Percentiles rank a stretch among this genome's conserved stretches.
Evolutionary conservation across 1,284 basidiomycete genomes (phyloP).

Genomic region (Cyathus olla): DNA sequence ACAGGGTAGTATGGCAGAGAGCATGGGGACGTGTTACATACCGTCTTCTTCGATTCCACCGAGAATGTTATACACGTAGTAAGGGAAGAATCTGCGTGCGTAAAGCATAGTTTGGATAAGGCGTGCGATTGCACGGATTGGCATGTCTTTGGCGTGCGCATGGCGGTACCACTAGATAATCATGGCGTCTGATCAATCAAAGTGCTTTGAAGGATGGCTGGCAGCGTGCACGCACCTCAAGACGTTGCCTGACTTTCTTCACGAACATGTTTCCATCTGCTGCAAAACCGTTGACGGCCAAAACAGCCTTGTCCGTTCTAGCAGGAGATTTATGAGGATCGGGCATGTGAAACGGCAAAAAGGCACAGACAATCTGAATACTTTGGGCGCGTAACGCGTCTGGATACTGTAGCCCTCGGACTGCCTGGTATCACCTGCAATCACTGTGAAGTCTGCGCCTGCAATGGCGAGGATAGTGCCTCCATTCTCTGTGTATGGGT

Average conservation of each 20-base stretch:
- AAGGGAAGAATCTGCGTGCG: constrained; percentile 94
- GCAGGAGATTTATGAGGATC: too few species aligned
- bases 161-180: constrained; percentile 89
- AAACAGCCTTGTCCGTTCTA: constrained; percentile 92
- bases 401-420: constrained; percentile 96
- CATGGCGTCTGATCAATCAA: too few species aligned
- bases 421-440: constrained; percentile 95
- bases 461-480: constrained; percentile 96
- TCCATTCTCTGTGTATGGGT: constrained; percentile 92
- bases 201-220: too few species aligned
- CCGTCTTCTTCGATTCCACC: constrained; percentile 96
- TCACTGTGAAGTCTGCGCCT: constrained; percentile 90
- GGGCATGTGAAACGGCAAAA: constrained; percentile 1
- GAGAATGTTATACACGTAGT: constrained; percentile 96
- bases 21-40: constrained; percentile 51
- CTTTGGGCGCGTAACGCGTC: constrained; percentile 95
- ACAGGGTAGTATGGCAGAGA: neutral
- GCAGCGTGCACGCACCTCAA: constrained; percentile 82
- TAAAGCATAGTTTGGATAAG: constrained; percentile 98
- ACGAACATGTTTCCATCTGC: constrained; percentile 97
- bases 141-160: constrained; percentile 95
- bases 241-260: constrained; percentile 91
- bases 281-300: constrained; percentile 95
- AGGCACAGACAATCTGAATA: constrained; percentile 79
- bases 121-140: constrained; percentile 90